Evolutionary conservation across 164 flowering plant species (phyloP).

Genomic region (Piper longum): DNA sequence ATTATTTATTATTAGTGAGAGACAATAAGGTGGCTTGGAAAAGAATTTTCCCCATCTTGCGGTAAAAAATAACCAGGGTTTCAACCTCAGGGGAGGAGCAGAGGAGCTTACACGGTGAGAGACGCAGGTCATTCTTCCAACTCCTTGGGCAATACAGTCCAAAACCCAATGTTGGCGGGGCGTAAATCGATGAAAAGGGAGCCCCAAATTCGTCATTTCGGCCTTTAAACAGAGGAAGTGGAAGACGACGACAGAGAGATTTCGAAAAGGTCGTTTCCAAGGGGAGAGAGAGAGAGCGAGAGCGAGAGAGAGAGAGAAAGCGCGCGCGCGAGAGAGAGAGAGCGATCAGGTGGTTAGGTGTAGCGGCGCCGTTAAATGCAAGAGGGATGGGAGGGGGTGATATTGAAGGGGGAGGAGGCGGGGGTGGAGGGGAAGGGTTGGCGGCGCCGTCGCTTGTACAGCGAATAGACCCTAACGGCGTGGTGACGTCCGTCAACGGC

Average conservation of each 20-base stretch:
- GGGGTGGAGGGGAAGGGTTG: slow-evolving; percentile 43
- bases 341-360: neutral
- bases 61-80: too few relatives aligned
- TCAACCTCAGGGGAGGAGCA: too few relatives aligned
- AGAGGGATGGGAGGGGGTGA: slow-evolving; percentile 52
- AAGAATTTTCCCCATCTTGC: too few relatives aligned
- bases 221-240: neutral
- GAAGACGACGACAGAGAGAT: neutral
- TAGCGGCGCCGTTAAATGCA: slow-evolving; percentile 1
- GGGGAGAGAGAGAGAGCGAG: slow-evolving; percentile 1
- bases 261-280: neutral
- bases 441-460: slow-evolving; percentile 37
- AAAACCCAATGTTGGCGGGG: too few relatives aligned
- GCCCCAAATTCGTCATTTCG: neutral
- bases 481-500: slow-evolving; percentile 31
- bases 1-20: too few relatives aligned
- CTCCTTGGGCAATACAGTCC: too few relatives aligned
- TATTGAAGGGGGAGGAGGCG: slow-evolving; percentile 49
- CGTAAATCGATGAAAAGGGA: neutral
- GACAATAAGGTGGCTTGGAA: too few relatives aligned
- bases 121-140: too few relatives aligned
- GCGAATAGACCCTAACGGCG: slow-evolving; percentile 34
- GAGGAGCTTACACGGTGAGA: too few relatives aligned
- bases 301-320: slow-evolving; percentile 1
- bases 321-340: slow-evolving; percentile 4